A percentile compares a stretch with the other conserved stretches of the same genome.
Evolutionary conservation across 768 basidiomycete genomes (phyloP).

Genomic region (Boletus pseudo-olivaceus): DNA sequence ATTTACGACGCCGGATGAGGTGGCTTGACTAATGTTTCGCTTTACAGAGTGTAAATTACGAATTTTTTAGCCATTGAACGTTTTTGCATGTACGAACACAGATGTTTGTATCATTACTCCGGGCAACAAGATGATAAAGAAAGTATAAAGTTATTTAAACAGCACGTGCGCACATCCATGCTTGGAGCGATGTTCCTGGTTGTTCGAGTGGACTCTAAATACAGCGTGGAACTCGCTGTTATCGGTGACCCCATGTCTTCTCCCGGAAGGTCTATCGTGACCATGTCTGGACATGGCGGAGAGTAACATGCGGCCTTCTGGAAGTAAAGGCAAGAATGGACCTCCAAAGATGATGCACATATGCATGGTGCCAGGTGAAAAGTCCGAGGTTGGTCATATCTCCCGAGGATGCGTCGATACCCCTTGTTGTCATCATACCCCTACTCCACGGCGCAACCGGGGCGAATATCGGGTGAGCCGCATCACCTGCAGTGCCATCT

Average conservation of each 20-base stretch:
- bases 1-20: neutral
- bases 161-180: neutral
- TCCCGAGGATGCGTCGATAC: neutral
- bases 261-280: neutral
- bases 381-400: no score
- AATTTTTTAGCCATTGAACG: slow-evolving; percentile 2
- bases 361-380: no score
- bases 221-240: neutral
- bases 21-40: neutral
- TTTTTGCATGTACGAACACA: slow-evolving; percentile 20
- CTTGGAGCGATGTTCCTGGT: neutral
- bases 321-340: neutral
- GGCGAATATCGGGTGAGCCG: no score
- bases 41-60: slow-evolving; percentile 36
- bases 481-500: neutral
- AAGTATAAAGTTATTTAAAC: neutral
- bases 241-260: neutral
- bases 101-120: slow-evolving; percentile 20
- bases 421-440: neutral
- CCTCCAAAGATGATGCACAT: neutral
- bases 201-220: neutral
- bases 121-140: slow-evolving; percentile 2
- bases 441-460: neutral
- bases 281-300: neutral
- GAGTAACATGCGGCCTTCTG: neutral